Conservation (phyloP, 345 rosid species). For the Eucalyptus erythrocorys region DNA sequence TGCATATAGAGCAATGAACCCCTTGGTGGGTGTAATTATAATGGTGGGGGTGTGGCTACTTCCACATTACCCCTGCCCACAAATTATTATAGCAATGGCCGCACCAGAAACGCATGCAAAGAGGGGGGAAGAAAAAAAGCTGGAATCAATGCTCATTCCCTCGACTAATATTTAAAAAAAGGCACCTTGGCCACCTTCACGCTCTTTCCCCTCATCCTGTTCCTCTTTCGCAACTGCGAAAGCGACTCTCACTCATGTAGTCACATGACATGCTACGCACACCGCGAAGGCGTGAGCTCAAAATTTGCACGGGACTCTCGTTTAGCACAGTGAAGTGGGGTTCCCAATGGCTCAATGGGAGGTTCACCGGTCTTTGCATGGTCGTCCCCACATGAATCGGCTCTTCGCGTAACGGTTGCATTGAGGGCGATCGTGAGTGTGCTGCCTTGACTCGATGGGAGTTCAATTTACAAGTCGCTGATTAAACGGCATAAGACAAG, state of each 20-base stretch:
- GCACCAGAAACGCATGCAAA: not conserved
- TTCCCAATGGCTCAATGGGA: not conserved
- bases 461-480: not conserved
- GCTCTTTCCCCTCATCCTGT: not conserved
- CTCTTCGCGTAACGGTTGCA: not conserved
- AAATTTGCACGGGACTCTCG: not conserved
- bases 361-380: not conserved
- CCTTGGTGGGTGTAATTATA: slow-evolving; percentile 1
- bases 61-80: not conserved
- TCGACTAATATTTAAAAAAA: not conserved
- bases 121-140: not conserved
- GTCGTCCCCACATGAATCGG: not conserved
- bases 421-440: not conserved
- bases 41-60: not conserved
- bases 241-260: not conserved
- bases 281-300: not conserved
- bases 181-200: not conserved
- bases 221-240: not conserved
- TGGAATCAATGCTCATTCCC: not conserved
- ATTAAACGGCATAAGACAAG: accelerated
- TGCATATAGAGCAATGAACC: not conserved
- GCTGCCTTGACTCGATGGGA: accelerated
- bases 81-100: not conserved
- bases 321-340: not conserved
- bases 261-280: not conserved